Conservation (phyloP, 1,139 yeast species). For the Taphrina communis region DNA sequence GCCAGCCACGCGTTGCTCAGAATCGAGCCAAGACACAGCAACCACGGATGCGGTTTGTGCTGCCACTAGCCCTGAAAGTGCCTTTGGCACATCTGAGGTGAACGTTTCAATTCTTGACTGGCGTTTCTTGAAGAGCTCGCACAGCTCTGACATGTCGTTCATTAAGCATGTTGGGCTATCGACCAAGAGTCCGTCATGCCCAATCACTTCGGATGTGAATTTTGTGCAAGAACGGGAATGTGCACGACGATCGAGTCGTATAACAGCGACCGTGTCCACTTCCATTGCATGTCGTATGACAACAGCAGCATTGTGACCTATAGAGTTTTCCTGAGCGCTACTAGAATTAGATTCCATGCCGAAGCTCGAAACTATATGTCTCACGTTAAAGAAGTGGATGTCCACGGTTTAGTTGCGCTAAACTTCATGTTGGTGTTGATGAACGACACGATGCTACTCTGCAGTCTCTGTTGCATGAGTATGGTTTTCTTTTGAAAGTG, state of each 20-base stretch:
- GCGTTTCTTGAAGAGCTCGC: not conserved
- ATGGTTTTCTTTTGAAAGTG: slow-evolving; percentile 9
- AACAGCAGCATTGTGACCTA: slow-evolving; percentile 10
- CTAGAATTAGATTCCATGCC: not conserved
- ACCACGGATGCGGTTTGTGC: not conserved
- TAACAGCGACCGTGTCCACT: not conserved
- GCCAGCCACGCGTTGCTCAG: not conserved
- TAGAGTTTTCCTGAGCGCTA: not conserved
- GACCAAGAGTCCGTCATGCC: not conserved
- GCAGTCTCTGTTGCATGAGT: slow-evolving; percentile 11
- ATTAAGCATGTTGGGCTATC: not conserved
- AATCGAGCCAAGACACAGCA: not conserved
- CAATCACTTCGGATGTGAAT: slow-evolving; percentile 4
- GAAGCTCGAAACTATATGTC: not conserved
- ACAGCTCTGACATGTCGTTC: not conserved
- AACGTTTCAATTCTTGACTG: not conserved
- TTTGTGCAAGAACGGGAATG: slow-evolving; percentile 3
- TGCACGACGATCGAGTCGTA: not conserved
- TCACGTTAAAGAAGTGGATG: not conserved
- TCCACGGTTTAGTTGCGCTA: not conserved
- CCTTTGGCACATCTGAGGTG: slow-evolving; percentile 6
- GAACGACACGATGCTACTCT: slow-evolving; percentile 19
- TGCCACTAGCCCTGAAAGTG: not conserved
- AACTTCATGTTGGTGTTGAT: slow-evolving; percentile 7
- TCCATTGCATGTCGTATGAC: not conserved